Conservation (phyloP, 768 basidiomycete species). For the Amanita muscaria region DNA sequence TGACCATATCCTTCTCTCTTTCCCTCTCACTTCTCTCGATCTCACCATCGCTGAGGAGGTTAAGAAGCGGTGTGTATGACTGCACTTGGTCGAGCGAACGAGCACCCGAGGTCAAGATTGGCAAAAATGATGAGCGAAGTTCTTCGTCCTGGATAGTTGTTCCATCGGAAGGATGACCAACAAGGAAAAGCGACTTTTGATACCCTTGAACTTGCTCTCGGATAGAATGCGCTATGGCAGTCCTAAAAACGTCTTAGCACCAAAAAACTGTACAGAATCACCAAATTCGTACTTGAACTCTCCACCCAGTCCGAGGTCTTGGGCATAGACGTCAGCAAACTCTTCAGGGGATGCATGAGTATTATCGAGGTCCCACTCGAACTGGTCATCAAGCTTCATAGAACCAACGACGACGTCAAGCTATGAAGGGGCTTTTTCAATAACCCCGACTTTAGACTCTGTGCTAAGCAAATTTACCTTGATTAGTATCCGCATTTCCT, state of each 20-base stretch:
- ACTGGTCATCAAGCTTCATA: conserved; percentile 90
- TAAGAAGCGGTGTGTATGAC: conserved; percentile 81
- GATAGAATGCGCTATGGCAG: conserved; percentile 91
- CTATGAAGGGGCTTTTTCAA: conserved; percentile 30
- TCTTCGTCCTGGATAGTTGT: conserved; percentile 81
- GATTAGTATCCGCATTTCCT: conserved; percentile 88
- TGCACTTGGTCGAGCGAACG: conserved; percentile 72
- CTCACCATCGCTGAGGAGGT: conserved; percentile 82
- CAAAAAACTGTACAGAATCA: conserved; percentile 1
- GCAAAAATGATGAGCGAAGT: conserved; percentile 81
- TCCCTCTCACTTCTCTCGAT: conserved; percentile 87
- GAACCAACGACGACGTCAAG: conserved; percentile 92
- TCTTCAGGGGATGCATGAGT: conserved; percentile 77
- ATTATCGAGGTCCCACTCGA: conserved; percentile 95
- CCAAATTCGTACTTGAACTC: conserved; percentile 74
- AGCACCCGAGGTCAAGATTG: conserved; percentile 61
- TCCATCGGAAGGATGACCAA: conserved; percentile 81
- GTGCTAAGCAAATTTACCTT: conserved; percentile 46
- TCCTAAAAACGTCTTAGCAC: conserved; percentile 39
- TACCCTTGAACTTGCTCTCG: conserved; percentile 91
- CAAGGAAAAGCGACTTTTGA: conserved; percentile 84
- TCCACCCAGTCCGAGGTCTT: conserved; percentile 81
- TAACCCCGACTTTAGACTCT: background rate
- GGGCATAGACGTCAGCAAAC: conserved; percentile 80
- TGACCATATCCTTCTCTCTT: conserved; percentile 85